Evolutionary conservation across 1,284 basidiomycete species (phyloP).

Genomic region (Crucibulum cyathiforme): DNA sequence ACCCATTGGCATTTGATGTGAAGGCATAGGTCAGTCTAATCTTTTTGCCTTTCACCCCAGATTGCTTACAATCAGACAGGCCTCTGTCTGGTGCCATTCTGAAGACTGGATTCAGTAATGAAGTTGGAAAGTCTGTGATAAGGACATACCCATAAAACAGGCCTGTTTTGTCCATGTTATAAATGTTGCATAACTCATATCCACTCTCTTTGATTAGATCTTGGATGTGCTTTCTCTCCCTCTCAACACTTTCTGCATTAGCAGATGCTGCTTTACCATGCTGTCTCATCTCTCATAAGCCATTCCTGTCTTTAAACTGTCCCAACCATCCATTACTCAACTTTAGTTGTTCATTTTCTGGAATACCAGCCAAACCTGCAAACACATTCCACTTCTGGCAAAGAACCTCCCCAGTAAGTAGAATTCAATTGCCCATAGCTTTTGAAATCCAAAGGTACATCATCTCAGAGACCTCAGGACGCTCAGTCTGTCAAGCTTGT

Average conservation of each 20-base stretch:
- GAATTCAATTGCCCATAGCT: not conserved
- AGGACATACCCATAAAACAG: not conserved
- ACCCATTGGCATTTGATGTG: conserved; percentile 31
- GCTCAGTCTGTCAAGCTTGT: not conserved
- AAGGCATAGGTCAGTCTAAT: conserved; percentile 27
- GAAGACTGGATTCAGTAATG: not conserved
- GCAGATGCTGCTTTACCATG: conserved; percentile 32
- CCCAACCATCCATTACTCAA: conserved; percentile 33
- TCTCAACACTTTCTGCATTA: not conserved
- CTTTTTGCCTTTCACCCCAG: conserved; percentile 31
- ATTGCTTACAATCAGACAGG: conserved; percentile 7
- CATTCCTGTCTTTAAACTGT: conserved; percentile 22
- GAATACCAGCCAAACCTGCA: conserved; percentile 18
- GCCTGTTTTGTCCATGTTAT: too few relatives aligned
- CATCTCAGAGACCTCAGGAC: not conserved
- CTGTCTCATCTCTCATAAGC: conserved; percentile 17
- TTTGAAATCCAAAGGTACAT: not conserved
- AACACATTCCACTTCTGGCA: not conserved
- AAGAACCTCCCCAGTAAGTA: not conserved
- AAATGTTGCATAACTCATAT: not conserved
- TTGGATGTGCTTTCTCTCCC: not conserved
- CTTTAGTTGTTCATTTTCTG: conserved; percentile 18
- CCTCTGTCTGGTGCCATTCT: too few relatives aligned
- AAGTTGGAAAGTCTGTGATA: not conserved
- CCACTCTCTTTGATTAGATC: not conserved